phyloP scores from a whole-genome alignment of 1,139 yeast genomes.

The Eremothecium gossypii region DNA sequence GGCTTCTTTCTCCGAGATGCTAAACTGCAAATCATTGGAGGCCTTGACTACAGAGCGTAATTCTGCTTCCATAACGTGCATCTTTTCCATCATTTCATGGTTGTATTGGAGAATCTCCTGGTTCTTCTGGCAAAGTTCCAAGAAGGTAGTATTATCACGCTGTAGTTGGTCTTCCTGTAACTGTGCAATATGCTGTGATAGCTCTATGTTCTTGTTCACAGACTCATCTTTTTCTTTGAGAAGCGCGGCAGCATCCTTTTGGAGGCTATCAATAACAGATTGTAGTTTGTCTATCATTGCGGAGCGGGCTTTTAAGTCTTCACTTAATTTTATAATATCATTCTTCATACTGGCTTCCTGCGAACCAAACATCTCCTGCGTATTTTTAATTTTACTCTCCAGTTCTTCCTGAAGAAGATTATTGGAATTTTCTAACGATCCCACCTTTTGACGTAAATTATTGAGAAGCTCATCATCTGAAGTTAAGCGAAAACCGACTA shows the following conservation, averaged over 20 bases:
- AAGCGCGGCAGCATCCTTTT: slow-evolving; percentile 1
- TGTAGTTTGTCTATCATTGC: slow-evolving; percentile 4
- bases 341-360: slow-evolving; percentile 10
- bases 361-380: slow-evolving; percentile 4
- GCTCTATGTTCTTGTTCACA: slow-evolving; percentile 3
- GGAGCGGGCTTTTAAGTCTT: neutral
- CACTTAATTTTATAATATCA: slow-evolving; percentile 6
- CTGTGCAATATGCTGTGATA: slow-evolving; percentile 2
- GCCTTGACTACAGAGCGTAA: neutral
- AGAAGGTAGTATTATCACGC: slow-evolving; percentile 1
- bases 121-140: slow-evolving; percentile 4
- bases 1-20: neutral
- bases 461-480: slow-evolving; percentile 2
- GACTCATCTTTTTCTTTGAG: slow-evolving; percentile 4
- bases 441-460: neutral
- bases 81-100: slow-evolving; percentile 1
- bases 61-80: slow-evolving; percentile 2
- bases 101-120: slow-evolving; percentile 2
- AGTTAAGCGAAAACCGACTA: slow-evolving; percentile 11
- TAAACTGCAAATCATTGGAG: neutral
- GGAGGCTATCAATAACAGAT: slow-evolving; percentile 1
- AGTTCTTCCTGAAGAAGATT: slow-evolving; percentile 2
- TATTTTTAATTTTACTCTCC: slow-evolving; percentile 8
- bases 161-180: slow-evolving; percentile 3
- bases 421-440: neutral